A percentile compares a stretch with the other conserved stretches of the same genome.
Evolutionary conservation across 1,139 yeast species (phyloP).

Genomic region (Taphrina sp.): DNA sequence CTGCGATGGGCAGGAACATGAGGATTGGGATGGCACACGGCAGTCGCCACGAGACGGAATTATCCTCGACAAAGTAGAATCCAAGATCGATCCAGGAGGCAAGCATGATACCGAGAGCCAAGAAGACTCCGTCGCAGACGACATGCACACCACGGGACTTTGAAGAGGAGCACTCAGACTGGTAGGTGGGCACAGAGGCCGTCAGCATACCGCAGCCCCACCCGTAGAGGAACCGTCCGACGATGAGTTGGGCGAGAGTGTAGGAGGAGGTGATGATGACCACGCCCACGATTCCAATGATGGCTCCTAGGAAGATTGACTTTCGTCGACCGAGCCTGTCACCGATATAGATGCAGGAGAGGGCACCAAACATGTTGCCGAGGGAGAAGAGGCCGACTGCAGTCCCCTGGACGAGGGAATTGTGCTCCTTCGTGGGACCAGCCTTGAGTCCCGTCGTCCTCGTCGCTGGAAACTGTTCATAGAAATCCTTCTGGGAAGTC

Average conservation of each 20-base stretch:
- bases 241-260: constrained; percentile 62
- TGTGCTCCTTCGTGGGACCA: constrained; percentile 11
- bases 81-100: constrained; percentile 71
- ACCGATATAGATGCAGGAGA: constrained; percentile 62
- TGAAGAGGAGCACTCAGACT: constrained; percentile 72
- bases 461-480: constrained; percentile 47
- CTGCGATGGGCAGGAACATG: constrained; percentile 20
- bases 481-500: constrained; percentile 58
- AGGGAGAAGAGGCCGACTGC: constrained; percentile 70
- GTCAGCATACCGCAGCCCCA: constrained; percentile 76
- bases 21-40: constrained; percentile 43
- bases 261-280: constrained; percentile 62
- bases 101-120: constrained; percentile 67
- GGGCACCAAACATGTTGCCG: constrained; percentile 71
- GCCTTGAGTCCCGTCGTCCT: constrained; percentile 13
- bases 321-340: constrained; percentile 67
- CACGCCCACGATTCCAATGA: constrained; percentile 63
- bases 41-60: constrained; percentile 53
- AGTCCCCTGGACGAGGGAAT: constrained; percentile 52
- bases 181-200: constrained; percentile 79
- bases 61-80: constrained; percentile 47
- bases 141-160: constrained; percentile 71
- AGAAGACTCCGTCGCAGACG: constrained; percentile 65
- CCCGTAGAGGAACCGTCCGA: constrained; percentile 77
- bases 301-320: constrained; percentile 58